Evolutionary conservation across 2,329 filamentous ascomycete genomes (phyloP).

Genomic region (Ophiostoma piceae): DNA sequence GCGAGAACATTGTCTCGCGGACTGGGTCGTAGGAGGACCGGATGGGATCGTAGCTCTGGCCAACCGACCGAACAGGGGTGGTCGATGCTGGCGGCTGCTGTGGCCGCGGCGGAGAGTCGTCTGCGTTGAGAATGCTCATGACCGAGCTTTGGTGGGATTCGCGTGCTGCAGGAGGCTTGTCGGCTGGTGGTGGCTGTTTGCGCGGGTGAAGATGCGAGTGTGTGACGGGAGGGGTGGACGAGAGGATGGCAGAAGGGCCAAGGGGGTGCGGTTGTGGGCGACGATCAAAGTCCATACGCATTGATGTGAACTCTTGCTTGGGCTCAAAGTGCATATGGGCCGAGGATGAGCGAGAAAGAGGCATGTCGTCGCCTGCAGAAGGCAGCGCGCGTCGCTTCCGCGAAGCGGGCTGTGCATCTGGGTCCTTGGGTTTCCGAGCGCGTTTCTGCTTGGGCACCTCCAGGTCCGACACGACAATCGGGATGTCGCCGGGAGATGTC

Average conservation of each 20-base stretch:
- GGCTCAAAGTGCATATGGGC: conserved; percentile 22
- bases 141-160: conserved; percentile 49
- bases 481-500: conserved; percentile 35
- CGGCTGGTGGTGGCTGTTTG: conserved; percentile 27
- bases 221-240: conserved; percentile 28
- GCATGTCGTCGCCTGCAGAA: conserved; percentile 7
- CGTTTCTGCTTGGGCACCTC: conserved; percentile 47
- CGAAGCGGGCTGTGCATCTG: conserved; percentile 51
- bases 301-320: conserved; percentile 38
- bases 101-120: conserved; percentile 43
- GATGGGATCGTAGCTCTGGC: conserved; percentile 86
- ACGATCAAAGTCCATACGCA: conserved; percentile 35
- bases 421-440: conserved; percentile 54
- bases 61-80: conserved; percentile 57
- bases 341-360: conserved; percentile 21
- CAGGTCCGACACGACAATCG: conserved; percentile 34
- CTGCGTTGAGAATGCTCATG: conserved; percentile 53
- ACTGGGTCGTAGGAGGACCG: conserved; percentile 65
- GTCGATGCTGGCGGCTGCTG: conserved; percentile 33
- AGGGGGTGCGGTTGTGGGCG: conserved; percentile 30
- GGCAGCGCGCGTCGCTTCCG: conserved; percentile 47
- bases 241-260: conserved; percentile 23
- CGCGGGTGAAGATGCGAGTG: conserved; percentile 30
- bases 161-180: conserved; percentile 45
- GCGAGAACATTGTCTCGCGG: conserved; percentile 54